phyloP scores from a whole-genome alignment of 345 rosid species.

The Syzygium aromaticum region DNA sequence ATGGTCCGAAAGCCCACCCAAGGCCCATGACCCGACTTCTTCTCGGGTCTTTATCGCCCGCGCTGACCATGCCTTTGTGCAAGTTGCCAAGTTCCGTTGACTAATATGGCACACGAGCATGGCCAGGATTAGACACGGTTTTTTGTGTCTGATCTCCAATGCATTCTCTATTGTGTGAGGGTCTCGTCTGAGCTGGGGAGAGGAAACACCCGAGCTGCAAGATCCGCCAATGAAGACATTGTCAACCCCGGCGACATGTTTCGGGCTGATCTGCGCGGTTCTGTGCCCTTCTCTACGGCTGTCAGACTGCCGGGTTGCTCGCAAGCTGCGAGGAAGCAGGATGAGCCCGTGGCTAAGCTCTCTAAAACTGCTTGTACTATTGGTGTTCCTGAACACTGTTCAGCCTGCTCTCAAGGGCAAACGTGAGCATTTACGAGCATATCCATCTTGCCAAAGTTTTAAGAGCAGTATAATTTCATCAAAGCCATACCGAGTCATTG shows the following conservation, averaged over 20 bases:
- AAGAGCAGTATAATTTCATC: too few species aligned
- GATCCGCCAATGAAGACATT: slow-evolving; percentile 5
- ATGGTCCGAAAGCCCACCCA: not conserved
- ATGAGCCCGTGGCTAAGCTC: not conserved
- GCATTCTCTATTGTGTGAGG: not conserved
- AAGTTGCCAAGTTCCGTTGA: not conserved
- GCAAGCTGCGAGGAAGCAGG: not conserved
- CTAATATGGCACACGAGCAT: not conserved
- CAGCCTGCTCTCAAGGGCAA: slow-evolving; percentile 1
- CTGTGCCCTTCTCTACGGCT: not conserved
- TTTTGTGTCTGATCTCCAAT: rapidly evolving
- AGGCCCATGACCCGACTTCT: not conserved
- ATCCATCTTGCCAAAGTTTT: too few species aligned
- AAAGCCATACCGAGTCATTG: not conserved
- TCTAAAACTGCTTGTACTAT: not conserved
- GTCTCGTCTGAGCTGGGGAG: slow-evolving; percentile 3
- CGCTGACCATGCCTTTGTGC: not conserved
- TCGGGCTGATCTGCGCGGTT: not conserved
- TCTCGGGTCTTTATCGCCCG: not conserved
- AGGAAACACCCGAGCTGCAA: slow-evolving; percentile 11
- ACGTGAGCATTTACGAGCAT: not conserved
- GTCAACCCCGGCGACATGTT: not conserved
- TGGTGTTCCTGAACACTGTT: not conserved
- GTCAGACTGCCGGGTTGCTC: not conserved
- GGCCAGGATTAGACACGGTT: not conserved